Evolutionary conservation across 2,329 filamentous ascomycete genomes (phyloP), one percentile per base, ranked within the genome.

Genomic region (Blastomyces emzantsi): DNA sequence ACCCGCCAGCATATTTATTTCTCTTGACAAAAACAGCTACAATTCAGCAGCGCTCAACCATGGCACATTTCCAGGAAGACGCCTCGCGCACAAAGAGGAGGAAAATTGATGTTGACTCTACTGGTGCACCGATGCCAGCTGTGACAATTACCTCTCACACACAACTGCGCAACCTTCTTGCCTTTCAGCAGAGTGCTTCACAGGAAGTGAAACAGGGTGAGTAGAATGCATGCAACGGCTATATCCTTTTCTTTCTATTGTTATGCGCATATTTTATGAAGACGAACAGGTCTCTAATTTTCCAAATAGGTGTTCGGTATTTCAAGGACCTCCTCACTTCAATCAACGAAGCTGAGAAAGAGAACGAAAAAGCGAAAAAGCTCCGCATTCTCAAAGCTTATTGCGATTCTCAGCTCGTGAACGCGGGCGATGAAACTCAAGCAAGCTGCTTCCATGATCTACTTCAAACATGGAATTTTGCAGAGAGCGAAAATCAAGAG

Each of bases 391-490:
- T 82, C 56, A 78, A 79, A 67, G 72, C 74, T 51, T 81, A 80
- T 67, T 78, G 79, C 65, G 82, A 86, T 55, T 78, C 80, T 55
- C 83, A 86, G 71, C 81, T 79, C 64, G 78, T 80, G 22, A 75
- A 75, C 65, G 76, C 75, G 19, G 72, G 69, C 60, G 72, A 75
- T 22, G 78, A 79, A 41, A 82, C 84, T 61, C 81, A 84, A 62
- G 79, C 83, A 7, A 80, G 87, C 30, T 90, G 87, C 69, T 83
- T 97, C 39, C 78, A 83, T 1, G 90, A 96, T 70, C 78, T 97
- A 49, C 89, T 95, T 77, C 89, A 95, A 70, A 91, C 87, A 64
- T 97, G 93, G 93, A 87, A 86, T 58, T 92, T 90, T 77, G 92
- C 90, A 3, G 86, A 86, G 39, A 87, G 90, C 73, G 85, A 86